phyloP scores from a whole-genome alignment of 768 basidiomycete species.

The Candolleomyces eurysporus region DNA sequence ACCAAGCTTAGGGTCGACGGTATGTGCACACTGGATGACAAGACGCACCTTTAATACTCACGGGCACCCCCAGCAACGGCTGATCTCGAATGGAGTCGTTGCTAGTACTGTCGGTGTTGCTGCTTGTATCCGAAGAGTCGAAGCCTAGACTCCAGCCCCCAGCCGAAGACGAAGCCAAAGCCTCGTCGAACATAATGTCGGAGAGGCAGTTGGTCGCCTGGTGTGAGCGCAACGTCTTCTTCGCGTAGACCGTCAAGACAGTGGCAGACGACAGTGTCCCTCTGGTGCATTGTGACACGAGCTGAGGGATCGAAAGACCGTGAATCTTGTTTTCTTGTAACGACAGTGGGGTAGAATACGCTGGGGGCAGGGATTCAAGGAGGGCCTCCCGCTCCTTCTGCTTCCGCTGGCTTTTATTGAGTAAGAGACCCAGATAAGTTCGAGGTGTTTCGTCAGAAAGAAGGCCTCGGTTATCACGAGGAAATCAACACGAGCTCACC shows the following conservation, averaged over 20 bases:
- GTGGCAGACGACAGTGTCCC: constrained; percentile 39
- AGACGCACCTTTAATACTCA: constrained; percentile 60
- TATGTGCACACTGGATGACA: constrained; percentile 1
- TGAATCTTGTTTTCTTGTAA: constrained; percentile 45
- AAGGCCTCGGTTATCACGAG: background rate
- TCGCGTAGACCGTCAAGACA: constrained; percentile 52
- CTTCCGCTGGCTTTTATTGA: constrained; percentile 37
- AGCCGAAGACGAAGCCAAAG: constrained; percentile 35
- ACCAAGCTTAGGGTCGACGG: background rate
- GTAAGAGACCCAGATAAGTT: background rate
- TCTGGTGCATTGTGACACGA: constrained; percentile 43
- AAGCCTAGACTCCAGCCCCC: constrained; percentile 38
- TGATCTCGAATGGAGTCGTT: constrained; percentile 35
- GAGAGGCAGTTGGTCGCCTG: constrained; percentile 64
- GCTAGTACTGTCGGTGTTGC: background rate
- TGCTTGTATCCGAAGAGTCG: constrained; percentile 30
- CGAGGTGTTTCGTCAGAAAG: background rate
- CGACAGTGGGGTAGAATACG: constrained; percentile 41
- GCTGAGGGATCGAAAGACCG: constrained; percentile 45
- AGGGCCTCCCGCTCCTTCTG: constrained; percentile 43
- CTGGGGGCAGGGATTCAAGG: constrained; percentile 37
- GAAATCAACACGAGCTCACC: constrained; percentile 27
- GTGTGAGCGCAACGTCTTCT: constrained; percentile 53
- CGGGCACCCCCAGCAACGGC: constrained; percentile 63
- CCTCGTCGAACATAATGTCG: constrained; percentile 58